Percentiles rank a stretch among this genome's conserved stretches.
Conservation (phyloP, 1,284 basidiomycete genomes). For the Cutaneotrichosporon dermatis region DNA sequence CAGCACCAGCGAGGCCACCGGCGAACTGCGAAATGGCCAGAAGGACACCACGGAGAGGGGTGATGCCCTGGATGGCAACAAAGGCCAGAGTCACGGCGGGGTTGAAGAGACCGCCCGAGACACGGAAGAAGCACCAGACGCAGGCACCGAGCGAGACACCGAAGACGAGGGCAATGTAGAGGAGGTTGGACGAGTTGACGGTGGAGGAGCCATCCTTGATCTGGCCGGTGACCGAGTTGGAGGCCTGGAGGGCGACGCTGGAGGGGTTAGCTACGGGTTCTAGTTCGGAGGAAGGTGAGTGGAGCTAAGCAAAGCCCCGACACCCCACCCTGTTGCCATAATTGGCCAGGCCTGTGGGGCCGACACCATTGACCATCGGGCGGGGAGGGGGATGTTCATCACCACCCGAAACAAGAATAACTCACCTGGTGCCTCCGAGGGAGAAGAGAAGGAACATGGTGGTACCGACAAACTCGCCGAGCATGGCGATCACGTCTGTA, state of each 20-base stretch:
- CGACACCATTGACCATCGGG: neutral
- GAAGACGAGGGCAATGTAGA: slow-evolving; percentile 52
- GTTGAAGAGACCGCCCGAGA: slow-evolving; percentile 50
- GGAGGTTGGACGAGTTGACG: slow-evolving; percentile 41
- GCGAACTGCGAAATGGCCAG: slow-evolving; percentile 49
- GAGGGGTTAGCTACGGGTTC: neutral
- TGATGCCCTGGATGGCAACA: slow-evolving; percentile 49
- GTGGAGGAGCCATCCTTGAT: slow-evolving; percentile 29
- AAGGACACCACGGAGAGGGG: slow-evolving; percentile 45
- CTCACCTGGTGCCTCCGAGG: slow-evolving; percentile 47
- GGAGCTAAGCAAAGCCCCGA: too few species aligned
- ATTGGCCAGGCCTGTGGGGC: neutral
- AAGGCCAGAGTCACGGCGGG: slow-evolving; percentile 52
- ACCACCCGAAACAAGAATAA: neutral
- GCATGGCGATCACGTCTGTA: slow-evolving; percentile 47
- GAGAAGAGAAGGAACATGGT: slow-evolving; percentile 50
- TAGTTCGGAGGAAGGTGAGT: too few species aligned
- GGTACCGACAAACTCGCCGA: slow-evolving; percentile 53
- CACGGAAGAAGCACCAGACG: slow-evolving; percentile 52
- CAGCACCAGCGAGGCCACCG: slow-evolving; percentile 52
- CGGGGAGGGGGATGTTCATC: neutral
- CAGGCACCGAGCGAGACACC: slow-evolving; percentile 50
- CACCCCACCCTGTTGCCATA: too few species aligned
- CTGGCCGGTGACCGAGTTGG: slow-evolving; percentile 38
- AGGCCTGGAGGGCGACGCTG: slow-evolving; percentile 45